phyloP scores from a whole-genome alignment of 257 asterid genomes.

The Solanum chiquidenum region DNA sequence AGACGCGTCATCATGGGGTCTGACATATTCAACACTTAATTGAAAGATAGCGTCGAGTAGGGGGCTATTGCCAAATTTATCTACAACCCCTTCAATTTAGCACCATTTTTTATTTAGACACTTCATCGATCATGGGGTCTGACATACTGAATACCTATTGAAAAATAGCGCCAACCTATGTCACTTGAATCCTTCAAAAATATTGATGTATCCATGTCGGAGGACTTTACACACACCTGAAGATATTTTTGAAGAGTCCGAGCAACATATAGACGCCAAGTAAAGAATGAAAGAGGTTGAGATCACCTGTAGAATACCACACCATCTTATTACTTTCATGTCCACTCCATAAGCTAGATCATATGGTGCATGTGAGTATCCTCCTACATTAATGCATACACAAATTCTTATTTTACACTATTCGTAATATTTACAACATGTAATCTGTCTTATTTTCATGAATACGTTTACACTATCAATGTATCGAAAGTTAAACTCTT shows the following conservation, averaged over 20 bases:
- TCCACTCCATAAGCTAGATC: constrained; percentile 57
- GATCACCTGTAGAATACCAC: constrained; percentile 75
- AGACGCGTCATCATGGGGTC: neutral
- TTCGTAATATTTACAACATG: neutral
- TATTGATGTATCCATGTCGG: neutral
- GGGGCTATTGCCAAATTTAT: neutral
- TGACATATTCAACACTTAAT: neutral
- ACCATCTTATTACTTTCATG: constrained; percentile 74
- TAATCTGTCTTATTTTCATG: neutral
- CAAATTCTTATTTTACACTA: neutral
- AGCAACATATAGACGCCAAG: neutral
- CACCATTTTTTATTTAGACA: neutral
- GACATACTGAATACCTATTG: neutral
- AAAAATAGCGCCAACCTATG: neutral
- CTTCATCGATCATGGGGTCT: neutral
- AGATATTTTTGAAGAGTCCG: neutral
- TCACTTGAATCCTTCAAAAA: neutral
- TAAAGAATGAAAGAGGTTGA: neutral
- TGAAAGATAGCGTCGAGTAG: neutral
- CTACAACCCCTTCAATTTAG: neutral
- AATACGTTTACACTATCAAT: neutral
- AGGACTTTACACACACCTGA: neutral
- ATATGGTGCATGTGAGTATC: constrained; percentile 82
- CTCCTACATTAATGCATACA: constrained; percentile 35
- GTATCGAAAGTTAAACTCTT: neutral